Evolutionary conservation across 495 filamentous ascomycete species (phyloP).

Genomic region (Saxophila tyrrhenica): DNA sequence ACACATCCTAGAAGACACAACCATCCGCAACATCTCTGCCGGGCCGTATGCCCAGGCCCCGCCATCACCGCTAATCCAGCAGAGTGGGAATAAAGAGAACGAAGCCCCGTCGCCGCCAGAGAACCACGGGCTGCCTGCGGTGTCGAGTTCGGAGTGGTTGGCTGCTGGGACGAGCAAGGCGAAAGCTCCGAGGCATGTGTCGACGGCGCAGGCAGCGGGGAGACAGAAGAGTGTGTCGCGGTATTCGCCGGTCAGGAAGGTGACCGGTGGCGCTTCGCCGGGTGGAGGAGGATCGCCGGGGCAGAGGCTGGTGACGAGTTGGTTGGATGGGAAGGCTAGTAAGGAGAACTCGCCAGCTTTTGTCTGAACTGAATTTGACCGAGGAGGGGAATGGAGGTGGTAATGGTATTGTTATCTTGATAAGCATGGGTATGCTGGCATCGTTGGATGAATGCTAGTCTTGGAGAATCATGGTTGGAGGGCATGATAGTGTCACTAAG

Average conservation of each 20-base stretch:
- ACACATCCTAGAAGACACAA: constrained; percentile 16
- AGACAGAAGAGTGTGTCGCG: constrained; percentile 1
- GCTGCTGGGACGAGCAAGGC: constrained; percentile 2
- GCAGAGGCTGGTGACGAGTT: constrained; percentile 24
- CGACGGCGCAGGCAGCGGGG: constrained; percentile 4
- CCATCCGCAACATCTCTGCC: constrained; percentile 18
- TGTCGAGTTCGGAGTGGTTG: constrained; percentile 20
- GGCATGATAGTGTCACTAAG: no score
- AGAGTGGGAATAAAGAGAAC: constrained; percentile 13
- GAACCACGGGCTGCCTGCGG: not conserved
- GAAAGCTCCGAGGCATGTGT: not conserved
- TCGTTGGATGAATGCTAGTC: no score
- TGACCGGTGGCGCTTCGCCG: not conserved
- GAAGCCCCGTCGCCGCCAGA: constrained; percentile 2
- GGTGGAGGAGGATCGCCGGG: constrained; percentile 13
- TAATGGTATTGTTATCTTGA: not conserved
- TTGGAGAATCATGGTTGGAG: no score
- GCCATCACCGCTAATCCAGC: not conserved
- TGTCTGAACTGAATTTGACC: not conserved
- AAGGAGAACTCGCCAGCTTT: constrained; percentile 1
- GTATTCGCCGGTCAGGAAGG: constrained; percentile 3
- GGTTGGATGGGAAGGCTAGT: constrained; percentile 19
- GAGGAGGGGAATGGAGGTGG: not conserved
- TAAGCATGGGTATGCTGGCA: not conserved
- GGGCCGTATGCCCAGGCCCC: constrained; percentile 14